These are phyloP conservation scores for Nidularia pulvinata DNA, from an alignment of 768 basidiomycete genomes.

Conservation along the genomic window DNA sequence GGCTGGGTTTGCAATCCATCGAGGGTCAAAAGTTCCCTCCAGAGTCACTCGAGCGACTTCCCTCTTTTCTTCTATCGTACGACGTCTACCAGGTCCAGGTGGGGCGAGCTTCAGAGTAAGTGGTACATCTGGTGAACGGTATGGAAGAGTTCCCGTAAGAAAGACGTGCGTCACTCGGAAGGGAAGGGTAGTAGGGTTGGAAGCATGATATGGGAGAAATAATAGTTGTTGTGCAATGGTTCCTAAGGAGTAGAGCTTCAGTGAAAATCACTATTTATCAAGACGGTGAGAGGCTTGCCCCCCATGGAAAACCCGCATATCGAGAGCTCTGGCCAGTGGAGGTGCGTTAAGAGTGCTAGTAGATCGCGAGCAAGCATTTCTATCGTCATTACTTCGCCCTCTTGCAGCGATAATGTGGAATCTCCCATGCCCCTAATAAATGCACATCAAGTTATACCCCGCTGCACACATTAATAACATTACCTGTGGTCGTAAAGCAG, in stretches of 20 bases:
- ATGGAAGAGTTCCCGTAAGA: constrained; percentile 29
- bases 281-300: constrained; percentile 7
- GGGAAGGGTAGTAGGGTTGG: constrained; percentile 27
- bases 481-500: constrained; percentile 37
- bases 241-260: constrained; percentile 18
- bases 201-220: constrained; percentile 36
- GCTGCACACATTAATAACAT: background rate
- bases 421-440: constrained; percentile 41
- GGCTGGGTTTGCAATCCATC: constrained; percentile 20
- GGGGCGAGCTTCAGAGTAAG: constrained; percentile 18
- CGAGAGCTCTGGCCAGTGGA: constrained; percentile 39
- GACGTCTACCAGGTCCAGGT: constrained; percentile 5
- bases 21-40: constrained; percentile 26
- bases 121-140: constrained; percentile 13
- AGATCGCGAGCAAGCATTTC: constrained; percentile 46
- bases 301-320: constrained; percentile 55
- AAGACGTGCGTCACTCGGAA: constrained; percentile 42
- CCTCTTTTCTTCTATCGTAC: constrained; percentile 25
- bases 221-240: constrained; percentile 41
- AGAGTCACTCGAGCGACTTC: constrained; percentile 22
- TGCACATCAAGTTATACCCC: background rate
- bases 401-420: constrained; percentile 26
- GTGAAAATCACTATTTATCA: background rate
- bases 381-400: constrained; percentile 37
- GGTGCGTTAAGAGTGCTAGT: constrained; percentile 26